Evolutionary conservation across 2,329 filamentous ascomycete genomes (phyloP).

Genomic region (Penicillium sp.): DNA sequence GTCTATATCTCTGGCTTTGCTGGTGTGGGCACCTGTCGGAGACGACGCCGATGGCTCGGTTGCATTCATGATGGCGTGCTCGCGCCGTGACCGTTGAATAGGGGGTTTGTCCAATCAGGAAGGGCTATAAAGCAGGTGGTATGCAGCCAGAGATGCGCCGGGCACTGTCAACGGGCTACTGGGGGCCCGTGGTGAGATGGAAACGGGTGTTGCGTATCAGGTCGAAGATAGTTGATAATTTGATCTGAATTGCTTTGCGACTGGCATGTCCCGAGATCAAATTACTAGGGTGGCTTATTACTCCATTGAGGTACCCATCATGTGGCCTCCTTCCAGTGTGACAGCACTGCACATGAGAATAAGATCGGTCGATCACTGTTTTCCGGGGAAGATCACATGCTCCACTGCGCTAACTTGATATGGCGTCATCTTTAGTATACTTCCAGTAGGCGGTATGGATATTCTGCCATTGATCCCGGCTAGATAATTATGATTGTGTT

Average conservation of each 20-base stretch:
- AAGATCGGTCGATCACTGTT: conserved; percentile 14
- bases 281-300: background rate
- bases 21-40: conserved; percentile 17
- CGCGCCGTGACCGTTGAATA: conserved; percentile 12
- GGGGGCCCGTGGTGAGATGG: background rate
- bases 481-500: background rate
- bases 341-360: conserved; percentile 5
- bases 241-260: background rate
- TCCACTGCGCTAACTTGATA: conserved; percentile 13
- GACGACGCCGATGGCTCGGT: conserved; percentile 27
- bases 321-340: conserved; percentile 6
- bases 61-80: conserved; percentile 38
- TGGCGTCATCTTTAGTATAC: conserved; percentile 1
- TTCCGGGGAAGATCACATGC: conserved; percentile 20
- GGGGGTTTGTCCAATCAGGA: conserved; percentile 14
- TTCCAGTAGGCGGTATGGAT: conserved; percentile 8
- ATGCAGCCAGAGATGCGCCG: conserved; percentile 10
- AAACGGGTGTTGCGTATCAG: background rate
- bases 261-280: too few relatives aligned
- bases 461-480: background rate
- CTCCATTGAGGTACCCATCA: conserved; percentile 4
- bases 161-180: background rate
- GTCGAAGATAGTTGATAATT: background rate
- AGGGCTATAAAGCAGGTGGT: background rate
- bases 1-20: conserved; percentile 14